Evolutionary conservation across 176 grass and related monocot genomes (phyloP).

Genomic region (Saccharum spontaneum): DNA sequence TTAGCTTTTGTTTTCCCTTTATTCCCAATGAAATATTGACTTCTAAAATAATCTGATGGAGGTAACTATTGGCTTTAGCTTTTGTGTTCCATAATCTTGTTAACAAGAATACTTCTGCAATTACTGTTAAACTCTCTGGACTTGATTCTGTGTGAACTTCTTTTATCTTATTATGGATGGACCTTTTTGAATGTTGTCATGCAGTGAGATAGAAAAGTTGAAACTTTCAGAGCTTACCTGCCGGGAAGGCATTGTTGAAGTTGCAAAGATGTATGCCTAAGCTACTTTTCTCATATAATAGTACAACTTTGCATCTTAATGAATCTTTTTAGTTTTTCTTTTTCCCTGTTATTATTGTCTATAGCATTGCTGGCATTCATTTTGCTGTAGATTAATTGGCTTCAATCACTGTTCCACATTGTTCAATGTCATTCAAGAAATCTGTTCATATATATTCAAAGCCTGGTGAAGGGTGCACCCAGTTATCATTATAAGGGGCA

Average conservation of each 20-base stretch:
- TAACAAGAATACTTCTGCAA: neutral
- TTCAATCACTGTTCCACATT: neutral
- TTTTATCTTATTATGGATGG: neutral
- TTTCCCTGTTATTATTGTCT: neutral
- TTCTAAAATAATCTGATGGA: neutral
- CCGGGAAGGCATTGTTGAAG: slow-evolving; percentile 86
- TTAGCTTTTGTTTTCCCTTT: neutral
- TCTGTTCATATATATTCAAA: neutral
- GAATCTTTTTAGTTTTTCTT: neutral
- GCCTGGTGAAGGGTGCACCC: neutral
- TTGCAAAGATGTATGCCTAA: slow-evolving; percentile 72
- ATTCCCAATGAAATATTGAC: neutral
- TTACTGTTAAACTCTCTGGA: neutral
- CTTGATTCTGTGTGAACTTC: neutral
- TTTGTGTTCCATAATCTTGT: neutral
- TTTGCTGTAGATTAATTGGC: neutral
- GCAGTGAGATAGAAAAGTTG: slow-evolving; percentile 94
- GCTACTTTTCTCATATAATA: neutral
- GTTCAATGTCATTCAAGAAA: neutral
- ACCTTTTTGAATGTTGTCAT: slow-evolving; percentile 18
- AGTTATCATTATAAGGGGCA: neutral
- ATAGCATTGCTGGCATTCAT: neutral
- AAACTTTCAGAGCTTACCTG: slow-evolving; percentile 92
- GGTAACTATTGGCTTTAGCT: neutral
- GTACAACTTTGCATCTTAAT: neutral